phyloP scores from a whole-genome alignment of 352 stramenopile genomes.

The Pythium dissotocum region DNA sequence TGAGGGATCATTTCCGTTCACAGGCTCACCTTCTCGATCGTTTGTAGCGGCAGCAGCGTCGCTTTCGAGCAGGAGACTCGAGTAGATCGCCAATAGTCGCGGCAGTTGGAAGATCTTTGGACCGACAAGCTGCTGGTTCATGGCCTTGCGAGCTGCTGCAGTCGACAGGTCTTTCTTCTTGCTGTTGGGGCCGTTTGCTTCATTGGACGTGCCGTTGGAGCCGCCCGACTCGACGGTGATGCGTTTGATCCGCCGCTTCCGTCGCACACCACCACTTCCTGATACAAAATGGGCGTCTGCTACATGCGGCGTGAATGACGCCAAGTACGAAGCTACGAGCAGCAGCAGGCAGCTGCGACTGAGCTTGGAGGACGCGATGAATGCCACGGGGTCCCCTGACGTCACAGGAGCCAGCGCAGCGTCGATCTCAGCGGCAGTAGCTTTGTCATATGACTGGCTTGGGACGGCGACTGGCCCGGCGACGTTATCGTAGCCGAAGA shows the following conservation, averaged over 20 bases:
- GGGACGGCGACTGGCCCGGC: not conserved
- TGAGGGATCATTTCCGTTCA: not conserved
- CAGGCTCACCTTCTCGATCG: not conserved
- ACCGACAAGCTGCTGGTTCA: constrained; percentile 52
- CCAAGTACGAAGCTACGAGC: constrained; percentile 69
- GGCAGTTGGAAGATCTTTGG: constrained; percentile 77
- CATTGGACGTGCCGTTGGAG: constrained; percentile 12
- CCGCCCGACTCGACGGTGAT: constrained; percentile 17
- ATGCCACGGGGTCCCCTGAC: constrained; percentile 33
- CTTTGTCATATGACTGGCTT: not conserved
- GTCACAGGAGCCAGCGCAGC: constrained; percentile 4
- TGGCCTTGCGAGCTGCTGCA: constrained; percentile 33
- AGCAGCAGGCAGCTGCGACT: constrained; percentile 70
- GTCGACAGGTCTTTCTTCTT: constrained; percentile 9
- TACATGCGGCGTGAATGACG: constrained; percentile 83
- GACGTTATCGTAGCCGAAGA: constrained; percentile 70
- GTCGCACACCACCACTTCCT: constrained; percentile 47
- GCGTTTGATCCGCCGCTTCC: constrained; percentile 50
- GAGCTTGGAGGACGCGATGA: constrained; percentile 62
- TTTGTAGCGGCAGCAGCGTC: constrained; percentile 11
- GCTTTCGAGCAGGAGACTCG: constrained; percentile 58
- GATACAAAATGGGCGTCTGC: constrained; percentile 73
- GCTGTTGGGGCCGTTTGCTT: not conserved
- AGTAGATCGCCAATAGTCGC: constrained; percentile 75
- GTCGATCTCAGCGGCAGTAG: not conserved